Percentiles rank a stretch among this genome's conserved stretches.
phyloP scores from a whole-genome alignment of 192 early-diverging fungal genomes.

The Lunasporangiospora selenospora region DNA sequence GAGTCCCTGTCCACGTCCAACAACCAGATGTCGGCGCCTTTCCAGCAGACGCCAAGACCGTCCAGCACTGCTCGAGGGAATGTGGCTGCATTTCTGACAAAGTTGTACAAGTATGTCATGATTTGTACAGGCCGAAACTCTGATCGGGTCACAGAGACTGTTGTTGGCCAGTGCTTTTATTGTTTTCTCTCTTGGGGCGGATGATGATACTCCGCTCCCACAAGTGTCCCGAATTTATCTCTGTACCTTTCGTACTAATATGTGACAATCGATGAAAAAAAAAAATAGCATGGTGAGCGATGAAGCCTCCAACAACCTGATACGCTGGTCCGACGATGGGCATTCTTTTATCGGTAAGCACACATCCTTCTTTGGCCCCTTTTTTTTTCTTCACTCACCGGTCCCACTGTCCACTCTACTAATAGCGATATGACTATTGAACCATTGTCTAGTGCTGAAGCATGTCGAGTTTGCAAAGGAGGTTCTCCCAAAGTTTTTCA shows the following conservation, averaged over 20 bases:
- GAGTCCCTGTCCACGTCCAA: no score
- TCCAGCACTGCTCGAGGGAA: conserved; percentile 48
- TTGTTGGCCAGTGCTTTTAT: neutral
- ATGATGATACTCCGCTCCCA: no score
- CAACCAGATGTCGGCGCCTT: conserved; percentile 6
- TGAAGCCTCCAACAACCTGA: conserved; percentile 79
- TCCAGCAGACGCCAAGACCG: conserved; percentile 28
- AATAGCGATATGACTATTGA: no score
- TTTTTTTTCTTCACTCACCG: neutral
- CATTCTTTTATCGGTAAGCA: conserved; percentile 80
- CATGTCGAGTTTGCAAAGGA: conserved; percentile 84
- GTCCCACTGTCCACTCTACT: neutral
- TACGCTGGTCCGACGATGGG: conserved; percentile 90
- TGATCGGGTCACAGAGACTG: neutral
- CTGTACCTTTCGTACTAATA: conserved; percentile 91
- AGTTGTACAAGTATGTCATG: conserved; percentile 80
- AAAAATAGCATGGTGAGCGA: conserved; percentile 88
- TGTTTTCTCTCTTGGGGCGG: no score
- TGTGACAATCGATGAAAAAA: conserved; percentile 6
- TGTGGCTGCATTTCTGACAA: conserved; percentile 93
- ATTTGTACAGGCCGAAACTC: no score
- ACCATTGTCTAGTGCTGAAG: conserved; percentile 53
- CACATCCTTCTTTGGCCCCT: neutral
- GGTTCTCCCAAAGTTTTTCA: conserved; percentile 87
- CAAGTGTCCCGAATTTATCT: no score